Evolutionary conservation across 306 rosid species (phyloP), one percentile per base, ranked within the genome.

Genomic region (Albizia julibrissin): DNA sequence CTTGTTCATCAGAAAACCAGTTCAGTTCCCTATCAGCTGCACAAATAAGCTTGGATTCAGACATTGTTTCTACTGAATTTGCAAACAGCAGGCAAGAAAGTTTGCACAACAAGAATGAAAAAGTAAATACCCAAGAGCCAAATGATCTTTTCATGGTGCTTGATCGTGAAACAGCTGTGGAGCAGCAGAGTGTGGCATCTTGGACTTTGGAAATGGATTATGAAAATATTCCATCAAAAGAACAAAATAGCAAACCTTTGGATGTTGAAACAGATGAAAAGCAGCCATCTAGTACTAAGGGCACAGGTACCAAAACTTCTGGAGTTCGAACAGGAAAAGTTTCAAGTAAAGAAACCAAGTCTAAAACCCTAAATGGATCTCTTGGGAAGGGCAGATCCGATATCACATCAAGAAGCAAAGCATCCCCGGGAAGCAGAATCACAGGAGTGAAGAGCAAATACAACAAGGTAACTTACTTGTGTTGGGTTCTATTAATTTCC

Each of bases 111-210:
- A 88, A 86, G 87, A 84, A 88, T 81, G 93, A 83, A 79, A 70
- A 80, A 21, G 73, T 71, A 31, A 79, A 67, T 54, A 66, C 85
- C 46, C 90, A 83, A 34, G 98, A 93, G 81, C 98, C 99, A 2
- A 94, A 93, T 76, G 99, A 95, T 87, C 97, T 95, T 83, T 91
- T 82, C 89, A 93, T 96, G 97, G 79, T 92, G 90, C 98, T 96
- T 76, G 99, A 92, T 22, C 97, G 99, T 49, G 91, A 87, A 80
- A 86, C 93, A 37, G 82, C 90, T 12, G 79, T 79, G 67, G 91
- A 89, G 79, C 94, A 89, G 79, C 94, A 81, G 72, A 81, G 69
- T 64, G 83, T 82, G 54, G 72, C 89, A 67, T 84, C 97, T 31
- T 96, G 93, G 99, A 88, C 90, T 79, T 87, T 91, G 34, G 98